These are phyloP conservation scores for Psilocybe tampanensis DNA, from an alignment of 768 basidiomycete species.

Conservation along the genomic window DNA sequence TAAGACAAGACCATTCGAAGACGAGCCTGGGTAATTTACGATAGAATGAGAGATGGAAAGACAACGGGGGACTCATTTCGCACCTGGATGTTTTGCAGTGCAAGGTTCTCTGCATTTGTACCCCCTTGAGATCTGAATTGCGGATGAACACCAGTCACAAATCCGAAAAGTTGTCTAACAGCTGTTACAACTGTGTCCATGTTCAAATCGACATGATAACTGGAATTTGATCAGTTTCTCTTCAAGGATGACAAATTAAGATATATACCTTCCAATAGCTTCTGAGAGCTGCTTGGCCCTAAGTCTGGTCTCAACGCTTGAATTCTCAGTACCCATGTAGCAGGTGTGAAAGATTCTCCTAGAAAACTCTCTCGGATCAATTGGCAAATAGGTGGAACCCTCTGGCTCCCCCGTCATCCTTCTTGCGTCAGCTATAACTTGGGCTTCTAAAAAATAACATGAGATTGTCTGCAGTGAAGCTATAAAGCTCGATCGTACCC, in stretches of 20 bases:
- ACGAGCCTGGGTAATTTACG: slow-evolving; percentile 59
- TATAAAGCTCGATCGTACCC: slow-evolving; percentile 45
- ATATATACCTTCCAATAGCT: slow-evolving; percentile 82
- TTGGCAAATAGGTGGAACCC: slow-evolving; percentile 80
- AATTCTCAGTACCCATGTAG: slow-evolving; percentile 99
- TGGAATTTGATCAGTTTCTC: slow-evolving; percentile 27
- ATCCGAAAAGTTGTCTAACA: slow-evolving; percentile 77
- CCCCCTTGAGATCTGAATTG: slow-evolving; percentile 90
- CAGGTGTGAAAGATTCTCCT: slow-evolving; percentile 93
- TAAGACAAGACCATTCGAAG: slow-evolving; percentile 95
- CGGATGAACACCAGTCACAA: slow-evolving; percentile 67
- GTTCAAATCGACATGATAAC: slow-evolving; percentile 93
- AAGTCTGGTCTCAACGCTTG: slow-evolving; percentile 80
- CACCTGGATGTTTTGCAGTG: slow-evolving; percentile 96
- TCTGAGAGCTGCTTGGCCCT: slow-evolving; percentile 86
- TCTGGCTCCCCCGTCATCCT: slow-evolving; percentile 86
- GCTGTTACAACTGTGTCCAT: slow-evolving; percentile 93
- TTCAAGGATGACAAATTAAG: not conserved
- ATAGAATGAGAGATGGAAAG: not conserved
- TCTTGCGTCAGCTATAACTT: slow-evolving; percentile 90
- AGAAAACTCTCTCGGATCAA: slow-evolving; percentile 86
- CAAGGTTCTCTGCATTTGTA: slow-evolving; percentile 85
- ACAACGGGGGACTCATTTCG: not conserved
- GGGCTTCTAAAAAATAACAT: slow-evolving; percentile 52
- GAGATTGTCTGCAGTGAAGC: not conserved